Conservation (phyloP, 1,284 basidiomycete species). For the Ustilago hordei region DNA sequence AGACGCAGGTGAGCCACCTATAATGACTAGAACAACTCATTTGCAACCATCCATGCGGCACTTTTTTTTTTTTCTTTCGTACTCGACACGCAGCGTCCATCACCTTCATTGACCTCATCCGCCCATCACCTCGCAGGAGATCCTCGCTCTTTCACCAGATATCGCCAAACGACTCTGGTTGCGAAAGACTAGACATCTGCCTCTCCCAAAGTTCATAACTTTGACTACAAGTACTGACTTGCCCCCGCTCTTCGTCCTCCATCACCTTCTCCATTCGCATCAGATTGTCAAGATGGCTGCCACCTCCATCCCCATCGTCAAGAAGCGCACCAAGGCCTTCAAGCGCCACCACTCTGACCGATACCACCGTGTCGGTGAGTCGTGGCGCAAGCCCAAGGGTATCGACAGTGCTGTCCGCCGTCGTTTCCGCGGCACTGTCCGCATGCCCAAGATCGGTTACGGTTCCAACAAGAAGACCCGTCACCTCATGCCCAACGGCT, state of each 20-base stretch:
- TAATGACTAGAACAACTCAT: no score
- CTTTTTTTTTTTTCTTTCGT: no score
- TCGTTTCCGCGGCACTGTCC: constrained; percentile 65
- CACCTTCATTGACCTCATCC: no score
- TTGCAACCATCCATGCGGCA: no score
- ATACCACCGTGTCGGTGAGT: constrained; percentile 67
- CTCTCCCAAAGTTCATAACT: not conserved
- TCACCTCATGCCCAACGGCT: constrained; percentile 69
- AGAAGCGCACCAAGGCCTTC: constrained; percentile 69
- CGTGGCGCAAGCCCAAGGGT: constrained; percentile 69
- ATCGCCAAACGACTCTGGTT: not conserved
- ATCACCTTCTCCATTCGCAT: constrained; percentile 1
- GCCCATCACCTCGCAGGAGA: no score
- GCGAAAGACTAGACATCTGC: constrained; percentile 1
- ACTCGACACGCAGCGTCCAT: no score
- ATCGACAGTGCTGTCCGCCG: constrained; percentile 68
- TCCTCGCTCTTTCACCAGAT: not conserved
- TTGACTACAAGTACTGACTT: constrained; percentile 19
- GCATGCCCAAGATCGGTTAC: constrained; percentile 70
- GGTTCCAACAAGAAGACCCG: constrained; percentile 70
- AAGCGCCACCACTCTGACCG: constrained; percentile 69
- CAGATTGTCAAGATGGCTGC: constrained; percentile 64
- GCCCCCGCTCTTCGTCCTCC: not conserved
- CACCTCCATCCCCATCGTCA: constrained; percentile 68
- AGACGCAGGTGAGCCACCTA: no score